Conservation (phyloP, 495 filamentous ascomycete genomes). For the Opeltia flavorubescens region DNA sequence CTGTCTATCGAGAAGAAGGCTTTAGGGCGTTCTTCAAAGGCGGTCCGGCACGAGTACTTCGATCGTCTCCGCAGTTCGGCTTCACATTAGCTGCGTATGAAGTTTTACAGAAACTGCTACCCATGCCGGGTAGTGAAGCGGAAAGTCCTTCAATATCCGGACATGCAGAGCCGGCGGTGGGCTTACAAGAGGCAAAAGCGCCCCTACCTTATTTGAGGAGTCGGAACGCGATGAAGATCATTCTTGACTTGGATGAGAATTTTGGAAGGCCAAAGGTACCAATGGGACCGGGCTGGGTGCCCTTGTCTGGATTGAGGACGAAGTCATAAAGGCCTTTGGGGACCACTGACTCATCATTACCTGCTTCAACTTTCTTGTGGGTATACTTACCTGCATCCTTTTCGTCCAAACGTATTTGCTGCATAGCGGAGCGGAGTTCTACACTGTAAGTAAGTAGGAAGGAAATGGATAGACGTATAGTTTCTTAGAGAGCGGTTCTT, state of each 20-base stretch:
- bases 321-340: slow-evolving; percentile 8
- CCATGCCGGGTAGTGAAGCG: slow-evolving; percentile 56
- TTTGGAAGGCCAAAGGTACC: slow-evolving; percentile 60
- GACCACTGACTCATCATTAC: neutral
- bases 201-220: slow-evolving; percentile 73
- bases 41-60: slow-evolving; percentile 82
- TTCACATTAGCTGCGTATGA: slow-evolving; percentile 95
- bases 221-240: slow-evolving; percentile 90
- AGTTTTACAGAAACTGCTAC: slow-evolving; percentile 68
- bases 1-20: slow-evolving; percentile 79
- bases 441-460: no score
- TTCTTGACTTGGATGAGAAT: slow-evolving; percentile 84
- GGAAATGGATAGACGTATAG: no score
- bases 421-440: no score
- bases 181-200: slow-evolving; percentile 42
- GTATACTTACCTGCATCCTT: no score
- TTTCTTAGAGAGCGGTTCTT: no score
- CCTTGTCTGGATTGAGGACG: slow-evolving; percentile 25
- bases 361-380: neutral
- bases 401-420: no score
- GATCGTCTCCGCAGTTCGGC: slow-evolving; percentile 92
- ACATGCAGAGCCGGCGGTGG: slow-evolving; percentile 39
- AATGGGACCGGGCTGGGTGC: slow-evolving; percentile 34
- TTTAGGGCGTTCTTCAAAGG: slow-evolving; percentile 97
- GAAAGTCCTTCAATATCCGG: slow-evolving; percentile 21